Evolutionary conservation across 73 alveolate species (phyloP).

Genomic region (Urostyla sp.): DNA sequence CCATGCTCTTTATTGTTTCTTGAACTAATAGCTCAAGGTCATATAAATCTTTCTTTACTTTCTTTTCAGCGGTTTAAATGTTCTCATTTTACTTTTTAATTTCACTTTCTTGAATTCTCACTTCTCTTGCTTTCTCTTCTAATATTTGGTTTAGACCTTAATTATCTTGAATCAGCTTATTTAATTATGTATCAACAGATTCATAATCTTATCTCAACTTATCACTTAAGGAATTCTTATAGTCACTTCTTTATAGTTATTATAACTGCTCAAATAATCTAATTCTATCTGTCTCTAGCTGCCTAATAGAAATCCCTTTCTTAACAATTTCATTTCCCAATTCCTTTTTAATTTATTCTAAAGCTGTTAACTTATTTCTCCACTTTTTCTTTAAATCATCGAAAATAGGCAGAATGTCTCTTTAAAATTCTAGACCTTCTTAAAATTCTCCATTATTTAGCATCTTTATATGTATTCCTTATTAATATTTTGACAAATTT

Average conservation of each 20-base stretch:
- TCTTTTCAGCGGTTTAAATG: not conserved
- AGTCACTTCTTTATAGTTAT: not conserved
- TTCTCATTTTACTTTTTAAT: not conserved
- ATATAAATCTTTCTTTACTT: not conserved
- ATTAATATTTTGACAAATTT: slow-evolving; percentile 3
- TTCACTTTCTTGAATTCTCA: not conserved
- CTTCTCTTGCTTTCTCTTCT: not conserved
- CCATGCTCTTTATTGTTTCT: not conserved
- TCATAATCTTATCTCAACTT: slow-evolving; percentile 30
- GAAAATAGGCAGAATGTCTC: slow-evolving; percentile 19
- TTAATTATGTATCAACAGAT: not conserved
- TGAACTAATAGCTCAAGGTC: not conserved
- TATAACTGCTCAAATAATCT: not conserved
- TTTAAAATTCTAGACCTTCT: not conserved
- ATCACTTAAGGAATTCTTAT: not conserved
- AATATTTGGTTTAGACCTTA: not conserved
- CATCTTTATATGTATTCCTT: slow-evolving; percentile 25
- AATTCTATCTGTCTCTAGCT: not conserved
- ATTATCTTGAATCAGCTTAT: not conserved
- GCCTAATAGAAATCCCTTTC: not conserved
- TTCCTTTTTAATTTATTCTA: not conserved
- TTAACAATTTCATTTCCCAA: not conserved
- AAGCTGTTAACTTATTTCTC: slow-evolving; percentile 1
- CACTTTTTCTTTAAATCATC: slow-evolving; percentile 17
- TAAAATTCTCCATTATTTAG: slow-evolving; percentile 7